Conservation (phyloP, 2,329 filamentous ascomycete species). For the Chaetothyriales sp. region DNA sequence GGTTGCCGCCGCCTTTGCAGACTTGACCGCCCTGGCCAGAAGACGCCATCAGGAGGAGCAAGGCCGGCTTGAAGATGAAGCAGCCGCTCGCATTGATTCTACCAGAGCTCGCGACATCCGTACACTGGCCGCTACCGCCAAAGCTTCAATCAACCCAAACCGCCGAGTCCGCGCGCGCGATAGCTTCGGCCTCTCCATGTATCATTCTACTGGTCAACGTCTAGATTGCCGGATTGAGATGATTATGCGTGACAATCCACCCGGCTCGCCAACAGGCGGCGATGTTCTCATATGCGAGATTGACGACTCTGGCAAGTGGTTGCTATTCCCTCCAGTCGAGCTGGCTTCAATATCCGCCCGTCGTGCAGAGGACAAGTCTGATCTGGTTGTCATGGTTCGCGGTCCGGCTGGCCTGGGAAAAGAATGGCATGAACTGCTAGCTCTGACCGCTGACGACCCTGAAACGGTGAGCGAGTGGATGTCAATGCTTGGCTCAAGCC, state of each 20-base stretch:
- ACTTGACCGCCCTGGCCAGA: constrained; percentile 62
- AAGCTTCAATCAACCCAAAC: constrained; percentile 57
- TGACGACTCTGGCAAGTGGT: constrained; percentile 62
- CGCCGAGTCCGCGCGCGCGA: constrained; percentile 83
- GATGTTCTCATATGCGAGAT: constrained; percentile 89
- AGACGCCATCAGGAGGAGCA: constrained; percentile 60
- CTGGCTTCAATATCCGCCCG: constrained; percentile 63
- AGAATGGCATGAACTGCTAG: constrained; percentile 75
- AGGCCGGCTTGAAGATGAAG: constrained; percentile 68
- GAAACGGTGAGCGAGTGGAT: constrained; percentile 77
- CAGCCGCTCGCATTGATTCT: constrained; percentile 69
- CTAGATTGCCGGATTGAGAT: constrained; percentile 82
- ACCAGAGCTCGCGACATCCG: constrained; percentile 65
- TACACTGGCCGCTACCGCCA: constrained; percentile 57
- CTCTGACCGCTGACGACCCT: constrained; percentile 61
- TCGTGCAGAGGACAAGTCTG: constrained; percentile 54
- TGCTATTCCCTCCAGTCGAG: constrained; percentile 83
- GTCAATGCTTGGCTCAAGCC: constrained; percentile 58
- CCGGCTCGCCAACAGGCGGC: constrained; percentile 49
- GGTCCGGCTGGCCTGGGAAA: constrained; percentile 47
- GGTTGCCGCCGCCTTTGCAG: constrained; percentile 51
- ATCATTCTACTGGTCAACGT: constrained; percentile 79
- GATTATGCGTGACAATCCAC: constrained; percentile 65
- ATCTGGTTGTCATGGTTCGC: constrained; percentile 78
- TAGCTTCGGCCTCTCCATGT: constrained; percentile 70